Percentiles rank a stretch among this genome's conserved stretches.
These are phyloP conservation scores for Thymus quinquecostatus DNA, from an alignment of 257 asterid genomes.

Conservation along the genomic window DNA sequence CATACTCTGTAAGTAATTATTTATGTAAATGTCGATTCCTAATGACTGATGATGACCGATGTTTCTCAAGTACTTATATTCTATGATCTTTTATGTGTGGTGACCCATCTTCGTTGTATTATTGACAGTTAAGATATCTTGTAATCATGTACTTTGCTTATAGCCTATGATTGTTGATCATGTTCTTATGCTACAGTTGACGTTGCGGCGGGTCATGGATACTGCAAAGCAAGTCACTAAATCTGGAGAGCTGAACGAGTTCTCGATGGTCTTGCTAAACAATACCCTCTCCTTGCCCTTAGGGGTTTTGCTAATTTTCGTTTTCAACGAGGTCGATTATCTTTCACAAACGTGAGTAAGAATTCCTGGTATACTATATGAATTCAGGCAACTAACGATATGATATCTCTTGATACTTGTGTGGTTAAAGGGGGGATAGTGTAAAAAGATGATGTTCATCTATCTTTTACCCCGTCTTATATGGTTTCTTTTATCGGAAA, in stretches of 20 bases:
- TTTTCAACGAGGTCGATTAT: conserved; percentile 74
- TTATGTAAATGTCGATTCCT: conserved; percentile 9
- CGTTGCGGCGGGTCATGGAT: conserved; percentile 87
- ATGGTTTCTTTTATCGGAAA: conserved; percentile 40
- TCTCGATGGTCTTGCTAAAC: conserved; percentile 89
- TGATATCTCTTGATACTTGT: neutral
- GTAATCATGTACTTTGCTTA: neutral
- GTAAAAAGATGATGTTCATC: conserved; percentile 18
- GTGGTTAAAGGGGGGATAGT: neutral
- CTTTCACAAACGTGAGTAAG: conserved; percentile 79
- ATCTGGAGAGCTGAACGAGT: conserved; percentile 84
- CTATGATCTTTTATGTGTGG: neutral
- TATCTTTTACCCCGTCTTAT: conserved; percentile 44
- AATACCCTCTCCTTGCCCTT: conserved; percentile 81
- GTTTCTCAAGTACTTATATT: neutral
- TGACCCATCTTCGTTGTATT: conserved; percentile 13
- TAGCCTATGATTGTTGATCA: conserved; percentile 12
- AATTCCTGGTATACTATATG: conserved; percentile 14
- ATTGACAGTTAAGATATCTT: neutral
- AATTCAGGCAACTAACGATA: neutral
- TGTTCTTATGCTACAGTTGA: conserved; percentile 57
- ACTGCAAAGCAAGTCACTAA: conserved; percentile 86
- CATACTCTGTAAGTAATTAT: conserved; percentile 77
- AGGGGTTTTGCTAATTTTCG: conserved; percentile 61
- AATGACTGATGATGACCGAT: conserved; percentile 1